Conservation (phyloP, 345 rosid species). For the Hibiscus tridactylites region DNA sequence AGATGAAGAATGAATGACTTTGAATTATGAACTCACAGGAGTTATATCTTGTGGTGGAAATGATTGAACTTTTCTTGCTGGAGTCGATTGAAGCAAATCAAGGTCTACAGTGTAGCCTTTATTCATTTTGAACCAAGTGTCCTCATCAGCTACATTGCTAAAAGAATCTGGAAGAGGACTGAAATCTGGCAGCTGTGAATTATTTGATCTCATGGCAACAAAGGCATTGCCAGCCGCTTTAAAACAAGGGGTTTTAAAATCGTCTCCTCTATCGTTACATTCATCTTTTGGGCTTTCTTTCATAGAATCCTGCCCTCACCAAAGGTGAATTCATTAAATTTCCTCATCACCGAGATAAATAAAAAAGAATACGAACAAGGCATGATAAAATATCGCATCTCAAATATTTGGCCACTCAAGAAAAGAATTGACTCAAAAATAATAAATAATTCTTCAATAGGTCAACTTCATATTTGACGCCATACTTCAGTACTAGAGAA, state of each 20-base stretch:
- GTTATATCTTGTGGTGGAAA: constrained; percentile 40
- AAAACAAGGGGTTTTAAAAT: constrained; percentile 51
- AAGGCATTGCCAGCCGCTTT: constrained; percentile 58
- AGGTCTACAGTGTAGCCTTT: constrained; percentile 78
- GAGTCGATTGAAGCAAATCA: constrained; percentile 66
- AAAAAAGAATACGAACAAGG: background rate
- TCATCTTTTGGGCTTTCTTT: constrained; percentile 37
- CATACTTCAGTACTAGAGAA: background rate
- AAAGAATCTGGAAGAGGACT: constrained; percentile 79
- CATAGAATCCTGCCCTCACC: constrained; percentile 26
- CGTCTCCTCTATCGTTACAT: constrained; percentile 16
- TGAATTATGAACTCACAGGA: constrained; percentile 45
- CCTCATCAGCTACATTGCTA: constrained; percentile 86
- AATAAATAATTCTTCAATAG: background rate
- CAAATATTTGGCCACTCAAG: background rate
- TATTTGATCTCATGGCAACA: constrained; percentile 69
- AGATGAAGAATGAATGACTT: constrained; percentile 1
- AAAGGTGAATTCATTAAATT: background rate
- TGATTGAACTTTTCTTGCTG: constrained; percentile 59
- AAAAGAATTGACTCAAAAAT: background rate
- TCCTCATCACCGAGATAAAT: background rate
- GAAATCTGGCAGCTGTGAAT: constrained; percentile 46
- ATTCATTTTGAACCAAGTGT: constrained; percentile 91
- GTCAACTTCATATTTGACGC: background rate
- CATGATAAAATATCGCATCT: background rate